Evolutionary conservation across 2,329 filamentous ascomycete species (phyloP).

Genomic region (Neopestalotiopsis sp.): DNA sequence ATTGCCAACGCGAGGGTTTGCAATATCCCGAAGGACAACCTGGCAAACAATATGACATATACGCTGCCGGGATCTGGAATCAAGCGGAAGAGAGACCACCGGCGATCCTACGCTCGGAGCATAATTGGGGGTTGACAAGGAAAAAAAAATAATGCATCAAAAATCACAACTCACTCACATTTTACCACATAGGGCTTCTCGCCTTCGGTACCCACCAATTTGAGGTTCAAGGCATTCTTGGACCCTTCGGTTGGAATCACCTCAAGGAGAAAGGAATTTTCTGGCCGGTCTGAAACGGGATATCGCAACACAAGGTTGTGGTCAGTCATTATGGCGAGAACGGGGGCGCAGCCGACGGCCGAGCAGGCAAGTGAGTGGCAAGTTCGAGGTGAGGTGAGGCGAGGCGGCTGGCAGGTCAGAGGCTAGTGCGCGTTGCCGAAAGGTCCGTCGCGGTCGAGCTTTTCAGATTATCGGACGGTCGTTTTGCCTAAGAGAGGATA

Average conservation of each 20-base stretch:
- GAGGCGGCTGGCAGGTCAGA: not conserved
- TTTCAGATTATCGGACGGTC: not conserved
- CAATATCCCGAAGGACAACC: not conserved
- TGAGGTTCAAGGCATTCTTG: constrained; percentile 62
- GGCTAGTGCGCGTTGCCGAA: not conserved
- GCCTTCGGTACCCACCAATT: constrained; percentile 72
- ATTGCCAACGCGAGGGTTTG: not conserved
- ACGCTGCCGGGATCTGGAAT: constrained; percentile 21
- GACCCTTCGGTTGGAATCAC: constrained; percentile 51
- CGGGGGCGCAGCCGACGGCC: not conserved
- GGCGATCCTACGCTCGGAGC: constrained; percentile 11
- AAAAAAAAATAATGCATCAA: too few species aligned
- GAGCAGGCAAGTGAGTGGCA: not conserved
- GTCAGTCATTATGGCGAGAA: not conserved
- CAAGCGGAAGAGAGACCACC: not conserved
- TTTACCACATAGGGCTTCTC: constrained; percentile 61
- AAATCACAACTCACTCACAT: constrained; percentile 49
- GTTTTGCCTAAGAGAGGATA: constrained; percentile 3
- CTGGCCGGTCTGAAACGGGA: constrained; percentile 56
- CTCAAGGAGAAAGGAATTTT: constrained; percentile 65
- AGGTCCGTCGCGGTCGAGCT: not conserved
- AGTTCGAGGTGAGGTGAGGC: constrained; percentile 1
- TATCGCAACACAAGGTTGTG: constrained; percentile 57
- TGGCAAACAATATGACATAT: constrained; percentile 26
- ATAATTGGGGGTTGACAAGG: not conserved